Conservation (phyloP, 805 yeast species). For the Saccharomycopsis vini region DNA sequence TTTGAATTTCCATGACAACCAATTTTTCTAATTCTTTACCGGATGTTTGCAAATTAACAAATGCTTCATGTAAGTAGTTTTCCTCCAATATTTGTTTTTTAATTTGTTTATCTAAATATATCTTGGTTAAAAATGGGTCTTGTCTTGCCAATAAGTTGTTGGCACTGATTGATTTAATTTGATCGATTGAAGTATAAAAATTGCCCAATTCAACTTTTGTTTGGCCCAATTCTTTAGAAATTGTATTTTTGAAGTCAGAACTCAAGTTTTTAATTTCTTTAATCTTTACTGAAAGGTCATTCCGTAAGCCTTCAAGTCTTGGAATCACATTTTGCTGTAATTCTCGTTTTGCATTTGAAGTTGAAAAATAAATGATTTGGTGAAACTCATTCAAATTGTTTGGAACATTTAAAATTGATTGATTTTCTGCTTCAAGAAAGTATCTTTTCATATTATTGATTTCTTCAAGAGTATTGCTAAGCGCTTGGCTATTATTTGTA, state of each 20-base stretch:
- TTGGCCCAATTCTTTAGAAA: conserved; percentile 57
- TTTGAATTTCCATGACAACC: conserved; percentile 79
- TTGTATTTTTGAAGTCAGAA: conserved; percentile 75
- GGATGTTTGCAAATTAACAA: conserved; percentile 72
- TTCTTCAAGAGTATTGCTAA: conserved; percentile 25
- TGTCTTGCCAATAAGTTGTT: conserved; percentile 42
- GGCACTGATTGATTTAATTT: conserved; percentile 39
- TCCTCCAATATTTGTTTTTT: conserved; percentile 75
- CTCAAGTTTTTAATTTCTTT: conserved; percentile 77
- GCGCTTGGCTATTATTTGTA: conserved; percentile 19
- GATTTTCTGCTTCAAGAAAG: conserved; percentile 50
- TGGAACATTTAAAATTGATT: conserved; percentile 52
- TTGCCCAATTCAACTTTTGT: conserved; percentile 49
- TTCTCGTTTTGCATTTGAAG: conserved; percentile 51
- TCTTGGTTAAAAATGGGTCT: conserved; percentile 78
- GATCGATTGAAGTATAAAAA: conserved; percentile 56
- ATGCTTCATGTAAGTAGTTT: conserved; percentile 82
- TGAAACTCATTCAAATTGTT: conserved; percentile 46
- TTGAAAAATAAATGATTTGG: conserved; percentile 47
- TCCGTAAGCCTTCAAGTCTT: conserved; percentile 48
- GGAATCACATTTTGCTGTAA: conserved; percentile 54
- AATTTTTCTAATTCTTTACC: conserved; percentile 85
- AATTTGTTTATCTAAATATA: conserved; percentile 66
- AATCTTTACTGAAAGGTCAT: conserved; percentile 75
- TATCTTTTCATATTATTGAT: conserved; percentile 29